Evolutionary conservation across 2,329 filamentous ascomycete species (phyloP).

Genomic region (Incumbomyces delicatus): DNA sequence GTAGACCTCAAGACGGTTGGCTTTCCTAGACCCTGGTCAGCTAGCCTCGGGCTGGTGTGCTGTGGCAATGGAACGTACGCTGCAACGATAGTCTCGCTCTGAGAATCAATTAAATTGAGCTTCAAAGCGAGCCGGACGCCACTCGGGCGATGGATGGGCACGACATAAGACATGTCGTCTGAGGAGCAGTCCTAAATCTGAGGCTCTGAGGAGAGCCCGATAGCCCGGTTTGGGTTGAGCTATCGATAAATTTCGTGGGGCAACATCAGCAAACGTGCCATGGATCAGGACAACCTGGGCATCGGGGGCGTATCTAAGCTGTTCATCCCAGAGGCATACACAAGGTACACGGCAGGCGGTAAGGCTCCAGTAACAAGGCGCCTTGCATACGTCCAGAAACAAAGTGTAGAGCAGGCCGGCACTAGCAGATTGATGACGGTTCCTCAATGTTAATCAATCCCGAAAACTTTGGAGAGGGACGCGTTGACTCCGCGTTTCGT

Average conservation of each 20-base stretch:
- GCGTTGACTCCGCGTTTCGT: constrained; percentile 1
- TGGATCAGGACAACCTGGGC: background rate
- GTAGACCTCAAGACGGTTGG: constrained; percentile 81
- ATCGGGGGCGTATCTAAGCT: background rate
- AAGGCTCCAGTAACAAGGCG: background rate
- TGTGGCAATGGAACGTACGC: constrained; percentile 53
- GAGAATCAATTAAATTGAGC: constrained; percentile 61
- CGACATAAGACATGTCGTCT: constrained; percentile 74
- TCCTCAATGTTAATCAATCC: too few relatives aligned
- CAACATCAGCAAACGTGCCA: constrained; percentile 1
- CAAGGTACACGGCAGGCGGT: background rate
- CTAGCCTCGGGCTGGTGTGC: background rate
- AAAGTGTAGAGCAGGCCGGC: background rate
- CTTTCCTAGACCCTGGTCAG: constrained; percentile 48
- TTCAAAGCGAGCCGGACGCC: constrained; percentile 83
- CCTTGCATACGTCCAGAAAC: background rate
- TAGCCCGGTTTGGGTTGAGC: background rate
- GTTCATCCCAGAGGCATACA: background rate
- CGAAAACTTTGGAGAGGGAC: background rate
- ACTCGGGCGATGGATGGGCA: constrained; percentile 84
- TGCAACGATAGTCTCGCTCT: constrained; percentile 74
- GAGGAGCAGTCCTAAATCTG: background rate
- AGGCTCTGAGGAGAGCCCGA: background rate
- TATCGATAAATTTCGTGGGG: constrained; percentile 8
- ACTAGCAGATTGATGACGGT: background rate